Conservation (phyloP, 2,329 filamentous ascomycete genomes). For the Triangularia verruculosa region DNA sequence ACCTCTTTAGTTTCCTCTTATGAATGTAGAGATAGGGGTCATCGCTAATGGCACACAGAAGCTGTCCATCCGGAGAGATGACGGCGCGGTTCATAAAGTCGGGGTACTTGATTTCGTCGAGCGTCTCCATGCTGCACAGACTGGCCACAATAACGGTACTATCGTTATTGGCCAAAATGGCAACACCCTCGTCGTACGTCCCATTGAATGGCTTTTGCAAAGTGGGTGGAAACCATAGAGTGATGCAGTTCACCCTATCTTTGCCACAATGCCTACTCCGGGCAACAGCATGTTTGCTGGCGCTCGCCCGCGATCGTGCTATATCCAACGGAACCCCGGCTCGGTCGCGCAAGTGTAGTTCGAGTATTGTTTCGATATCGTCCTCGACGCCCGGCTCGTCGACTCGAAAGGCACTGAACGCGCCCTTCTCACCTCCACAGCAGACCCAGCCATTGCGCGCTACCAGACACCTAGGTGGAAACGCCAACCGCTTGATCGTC, state of each 20-base stretch:
- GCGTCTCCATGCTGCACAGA: constrained; percentile 60
- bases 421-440: constrained; percentile 82
- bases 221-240: constrained; percentile 56
- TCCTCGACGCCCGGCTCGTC: constrained; percentile 34
- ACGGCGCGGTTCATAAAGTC: constrained; percentile 90
- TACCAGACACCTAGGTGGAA: constrained; percentile 80
- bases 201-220: constrained; percentile 30
- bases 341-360: constrained; percentile 31
- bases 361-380: constrained; percentile 20
- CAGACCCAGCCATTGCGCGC: constrained; percentile 85
- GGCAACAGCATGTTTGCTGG: constrained; percentile 46
- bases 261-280: constrained; percentile 54
- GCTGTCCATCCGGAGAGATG: constrained; percentile 82
- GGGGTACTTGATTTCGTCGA: constrained; percentile 71
- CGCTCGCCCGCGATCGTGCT: constrained; percentile 38
- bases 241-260: constrained; percentile 65
- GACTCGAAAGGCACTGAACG: constrained; percentile 77
- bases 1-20: constrained; percentile 45
- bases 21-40: constrained; percentile 85
- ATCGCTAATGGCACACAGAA: constrained; percentile 83
- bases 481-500: constrained; percentile 68
- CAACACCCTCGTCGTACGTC: constrained; percentile 55
- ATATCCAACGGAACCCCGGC: constrained; percentile 29
- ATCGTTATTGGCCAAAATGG: constrained; percentile 85
- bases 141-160: constrained; percentile 82